Evolutionary conservation across 768 basidiomycete genomes (phyloP), one percentile per base, ranked within the genome.

Genomic region (Suillus cothurnatus): DNA sequence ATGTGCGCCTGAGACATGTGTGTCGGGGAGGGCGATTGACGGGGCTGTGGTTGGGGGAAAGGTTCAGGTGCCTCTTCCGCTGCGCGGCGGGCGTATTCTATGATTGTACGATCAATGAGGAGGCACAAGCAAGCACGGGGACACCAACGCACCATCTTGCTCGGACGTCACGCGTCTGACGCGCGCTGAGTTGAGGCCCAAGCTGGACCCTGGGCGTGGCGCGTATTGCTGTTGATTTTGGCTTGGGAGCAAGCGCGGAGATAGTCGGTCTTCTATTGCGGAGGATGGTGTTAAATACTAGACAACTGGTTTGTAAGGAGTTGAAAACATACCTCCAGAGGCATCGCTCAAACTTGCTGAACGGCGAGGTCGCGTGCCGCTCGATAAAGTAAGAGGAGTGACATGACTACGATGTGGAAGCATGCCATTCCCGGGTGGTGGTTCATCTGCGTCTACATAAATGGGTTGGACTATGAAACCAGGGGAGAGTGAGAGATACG

Each of bases 261-360:
- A 76, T 21, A 64, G 19, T 7, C 73, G 70, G 59, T 78, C 73
- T 52, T 74, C 75, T 61, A 71, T 67, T 58, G 64, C 26, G 31
- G 49, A 39, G 61, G 41, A 68, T 66, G 66, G 70, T 69, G 61
- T 70, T 76, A 53, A 76, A 74, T n/a, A 69, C 67, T 49, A 72
- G 72, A 61, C 63, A 68, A 68, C 58, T 7, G 23, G 58, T n/a
- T 19, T 58, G 23, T 57, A 17, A 26, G 17, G 38, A 17, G 9
- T n/a, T 28, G 26, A 57, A 62, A 76, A 80, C 67, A 49, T 66
- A 70, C 70, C 69, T 36, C 67, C 67, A 63, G 71, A 71, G 34
- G 87, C 86, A 72, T 92, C 90, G 70, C 90, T 92, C 59, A 93
- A 78, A 73, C 91, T 92, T 19, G 89, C 89, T n/a, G 91, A 92